Evolutionary conservation across 2,329 filamentous ascomycete species (phyloP).

Genomic region (Talaromyces sp.): DNA sequence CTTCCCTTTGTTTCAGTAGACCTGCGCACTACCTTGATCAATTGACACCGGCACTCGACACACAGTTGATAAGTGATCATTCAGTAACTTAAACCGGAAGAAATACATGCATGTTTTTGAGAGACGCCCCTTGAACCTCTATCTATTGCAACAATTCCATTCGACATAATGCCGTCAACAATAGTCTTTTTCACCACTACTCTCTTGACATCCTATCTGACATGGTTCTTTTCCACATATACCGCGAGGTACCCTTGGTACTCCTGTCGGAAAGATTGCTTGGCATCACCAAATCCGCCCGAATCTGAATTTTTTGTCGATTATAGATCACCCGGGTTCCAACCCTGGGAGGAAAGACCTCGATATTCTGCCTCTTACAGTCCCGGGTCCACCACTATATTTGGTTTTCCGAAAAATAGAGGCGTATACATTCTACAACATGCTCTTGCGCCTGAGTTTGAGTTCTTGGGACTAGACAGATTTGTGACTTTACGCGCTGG

Average conservation of each 20-base stretch:
- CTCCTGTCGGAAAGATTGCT: neutral
- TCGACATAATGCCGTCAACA: too few species aligned
- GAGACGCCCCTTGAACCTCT: too few species aligned
- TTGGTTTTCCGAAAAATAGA: neutral
- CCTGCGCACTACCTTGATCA: too few species aligned
- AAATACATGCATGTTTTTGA: too few species aligned
- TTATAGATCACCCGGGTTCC: neutral
- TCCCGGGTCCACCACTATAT: neutral
- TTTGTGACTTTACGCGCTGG: neutral
- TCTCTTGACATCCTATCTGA: neutral
- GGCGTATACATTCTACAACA: neutral
- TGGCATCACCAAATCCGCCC: neutral
- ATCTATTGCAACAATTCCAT: too few species aligned
- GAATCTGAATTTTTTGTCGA: neutral
- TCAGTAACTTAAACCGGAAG: too few species aligned
- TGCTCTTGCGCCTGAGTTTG: neutral
- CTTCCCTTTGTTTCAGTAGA: too few species aligned
- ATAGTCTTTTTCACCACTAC: neutral
- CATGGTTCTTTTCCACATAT: neutral
- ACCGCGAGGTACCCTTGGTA: neutral
- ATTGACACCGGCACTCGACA: too few species aligned
- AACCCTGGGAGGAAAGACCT: neutral
- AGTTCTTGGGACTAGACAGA: neutral
- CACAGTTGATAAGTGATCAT: too few species aligned
- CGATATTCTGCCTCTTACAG: neutral